A percentile compares a stretch with the other conserved stretches of the same genome.
Evolutionary conservation across 768 basidiomycete species (phyloP).

Genomic region (Xerocomus spinulosus): DNA sequence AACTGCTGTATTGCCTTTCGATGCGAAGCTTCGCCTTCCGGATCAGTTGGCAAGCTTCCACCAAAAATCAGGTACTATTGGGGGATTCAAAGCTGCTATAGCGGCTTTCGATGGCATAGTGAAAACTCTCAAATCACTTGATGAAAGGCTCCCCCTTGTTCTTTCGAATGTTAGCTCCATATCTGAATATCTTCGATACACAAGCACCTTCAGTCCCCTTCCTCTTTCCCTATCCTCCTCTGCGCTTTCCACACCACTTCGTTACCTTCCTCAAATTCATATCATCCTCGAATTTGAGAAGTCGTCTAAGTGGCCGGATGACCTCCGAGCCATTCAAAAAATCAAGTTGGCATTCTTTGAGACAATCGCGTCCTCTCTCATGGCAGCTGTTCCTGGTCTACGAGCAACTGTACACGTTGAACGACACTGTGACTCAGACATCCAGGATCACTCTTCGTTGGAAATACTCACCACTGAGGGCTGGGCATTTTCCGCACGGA

Average conservation of each 20-base stretch:
- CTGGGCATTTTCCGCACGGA: constrained; percentile 79
- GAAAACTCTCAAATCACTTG: constrained; percentile 67
- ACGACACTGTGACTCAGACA: constrained; percentile 45
- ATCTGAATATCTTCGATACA: constrained; percentile 75
- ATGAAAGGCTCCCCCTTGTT: constrained; percentile 68
- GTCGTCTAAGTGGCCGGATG: constrained; percentile 92
- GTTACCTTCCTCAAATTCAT: constrained; percentile 65
- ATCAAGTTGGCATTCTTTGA: constrained; percentile 93
- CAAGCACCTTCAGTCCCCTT: constrained; percentile 76
- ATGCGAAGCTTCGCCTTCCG: constrained; percentile 55
- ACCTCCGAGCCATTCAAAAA: constrained; percentile 86
- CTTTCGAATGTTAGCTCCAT: constrained; percentile 72
- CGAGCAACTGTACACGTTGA: constrained; percentile 58
- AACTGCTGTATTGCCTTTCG: constrained; percentile 57
- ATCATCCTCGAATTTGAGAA: constrained; percentile 87
- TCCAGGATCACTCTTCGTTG: constrained; percentile 65
- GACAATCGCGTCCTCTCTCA: constrained; percentile 63
- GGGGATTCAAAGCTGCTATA: constrained; percentile 71
- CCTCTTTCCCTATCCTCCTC: constrained; percentile 56
- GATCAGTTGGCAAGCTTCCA: constrained; percentile 43
- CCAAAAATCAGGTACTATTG: constrained; percentile 32
- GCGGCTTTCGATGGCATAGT: constrained; percentile 77
- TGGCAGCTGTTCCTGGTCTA: constrained; percentile 46
- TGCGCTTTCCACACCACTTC: constrained; percentile 53
- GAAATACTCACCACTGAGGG: constrained; percentile 79